These are phyloP conservation scores for Schwanniomyces etchellsii DNA, from an alignment of 1,139 yeast genomes.

Conservation along the genomic window DNA sequence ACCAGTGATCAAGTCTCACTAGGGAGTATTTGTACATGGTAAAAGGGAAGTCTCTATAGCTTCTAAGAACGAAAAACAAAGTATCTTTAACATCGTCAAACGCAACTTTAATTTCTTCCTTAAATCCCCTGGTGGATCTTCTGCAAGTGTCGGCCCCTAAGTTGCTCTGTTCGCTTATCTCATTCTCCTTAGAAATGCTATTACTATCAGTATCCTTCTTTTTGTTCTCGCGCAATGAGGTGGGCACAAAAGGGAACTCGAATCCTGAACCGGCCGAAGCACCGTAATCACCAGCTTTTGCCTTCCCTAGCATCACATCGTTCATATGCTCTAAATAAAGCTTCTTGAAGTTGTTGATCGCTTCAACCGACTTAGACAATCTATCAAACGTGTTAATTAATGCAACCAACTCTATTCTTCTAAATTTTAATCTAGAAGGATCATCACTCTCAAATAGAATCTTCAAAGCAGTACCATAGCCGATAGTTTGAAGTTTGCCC, in stretches of 20 bases:
- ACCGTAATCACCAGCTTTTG: constrained; percentile 36
- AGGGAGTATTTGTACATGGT: constrained; percentile 48
- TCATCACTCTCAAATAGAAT: constrained; percentile 67
- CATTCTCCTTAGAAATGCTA: constrained; percentile 7
- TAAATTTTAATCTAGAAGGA: constrained; percentile 43
- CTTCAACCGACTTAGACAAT: constrained; percentile 74
- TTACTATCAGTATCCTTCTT: constrained; percentile 2
- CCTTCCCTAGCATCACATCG: constrained; percentile 35
- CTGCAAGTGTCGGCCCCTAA: not conserved
- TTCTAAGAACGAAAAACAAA: constrained; percentile 53
- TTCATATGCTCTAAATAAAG: constrained; percentile 43
- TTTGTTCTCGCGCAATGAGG: not conserved
- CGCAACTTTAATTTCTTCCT: constrained; percentile 50
- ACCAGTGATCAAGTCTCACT: constrained; percentile 47
- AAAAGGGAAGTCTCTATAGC: constrained; percentile 69
- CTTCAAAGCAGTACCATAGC: constrained; percentile 94
- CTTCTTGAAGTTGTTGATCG: constrained; percentile 65
- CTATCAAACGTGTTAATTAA: constrained; percentile 89
- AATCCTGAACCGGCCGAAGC: constrained; percentile 23
- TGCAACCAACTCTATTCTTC: constrained; percentile 86
- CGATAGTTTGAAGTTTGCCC: constrained; percentile 97
- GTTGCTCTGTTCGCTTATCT: constrained; percentile 4
- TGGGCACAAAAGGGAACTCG: constrained; percentile 34
- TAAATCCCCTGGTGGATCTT: constrained; percentile 12
- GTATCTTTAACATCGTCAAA: constrained; percentile 57